Evolutionary conservation across 805 yeast genomes (phyloP), one percentile per base, ranked within the genome.

Genomic region (Tetrapisispora taiwanensis): DNA sequence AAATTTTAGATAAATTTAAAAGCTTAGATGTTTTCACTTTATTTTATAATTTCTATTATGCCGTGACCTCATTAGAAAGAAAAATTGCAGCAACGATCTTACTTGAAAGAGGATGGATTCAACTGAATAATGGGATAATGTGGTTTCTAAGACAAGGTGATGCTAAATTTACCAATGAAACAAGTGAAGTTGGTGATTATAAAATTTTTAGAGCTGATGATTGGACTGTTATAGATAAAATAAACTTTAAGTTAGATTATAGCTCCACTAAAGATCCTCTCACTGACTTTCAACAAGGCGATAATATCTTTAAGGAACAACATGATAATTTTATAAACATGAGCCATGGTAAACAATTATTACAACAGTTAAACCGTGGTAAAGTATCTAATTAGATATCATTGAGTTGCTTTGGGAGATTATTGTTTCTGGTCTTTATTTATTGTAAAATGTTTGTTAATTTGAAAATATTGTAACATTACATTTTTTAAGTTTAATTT

Each of bases 41-140:
- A 39, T 71, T 72, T 46, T 71, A 66, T 49, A 72, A 71, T 30
- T 69, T 60, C 51, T 72, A 72, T 49, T 72, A 59, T 53, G 68
- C 71, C 1, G 55, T 67, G 4, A 68, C 74, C 4, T 67, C 66
- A 12, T 50, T 62, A 41, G 75, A 72, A 51, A 61, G 70, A 45
- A 56, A 58, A 15, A 58, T 69, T 31, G 68, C 73, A 5, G 51
- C 59, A 8, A 41, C 56, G 6, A 48, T 68, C 3, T 50, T 72
- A 20, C 48, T 50, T 15, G 55, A 66, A 37, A 58, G 70, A 30
- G 63, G 63, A 41, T 71, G 75, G 75, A 62, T 58, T 43, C 58
- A 65, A 39, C 56, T 61, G 17, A 43, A 43, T 17, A 59, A 52
- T 39, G 63, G 61, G 20, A 53, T 60, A 40, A 48, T 56, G 49